A percentile compares a stretch with the other conserved stretches of the same genome.
These are phyloP conservation scores for Hypericum perforatum DNA, from an alignment of 345 rosid genomes.

Conservation along the genomic window DNA sequence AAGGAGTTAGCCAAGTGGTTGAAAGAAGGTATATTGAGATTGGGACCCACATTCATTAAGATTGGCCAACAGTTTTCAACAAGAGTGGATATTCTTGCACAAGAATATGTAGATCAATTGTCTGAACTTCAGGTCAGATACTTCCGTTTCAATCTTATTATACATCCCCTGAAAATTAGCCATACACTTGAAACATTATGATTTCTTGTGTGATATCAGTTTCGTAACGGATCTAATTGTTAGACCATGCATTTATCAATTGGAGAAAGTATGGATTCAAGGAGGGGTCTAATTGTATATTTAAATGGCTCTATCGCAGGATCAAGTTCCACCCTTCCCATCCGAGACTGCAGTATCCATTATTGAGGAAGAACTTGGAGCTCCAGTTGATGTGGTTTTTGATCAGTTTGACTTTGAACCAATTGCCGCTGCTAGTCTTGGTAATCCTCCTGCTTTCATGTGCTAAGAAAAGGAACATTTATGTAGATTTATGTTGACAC, in stretches of 20 bases:
- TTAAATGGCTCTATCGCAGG: constrained; percentile 35
- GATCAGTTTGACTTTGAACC: constrained; percentile 86
- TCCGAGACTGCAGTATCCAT: constrained; percentile 79
- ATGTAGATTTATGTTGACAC: background rate
- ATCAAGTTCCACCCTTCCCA: constrained; percentile 99
- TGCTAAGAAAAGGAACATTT: constrained; percentile 11
- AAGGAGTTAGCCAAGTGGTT: constrained; percentile 88
- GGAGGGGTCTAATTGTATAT: no score
- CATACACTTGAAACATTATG: no score
- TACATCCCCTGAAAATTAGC: no score
- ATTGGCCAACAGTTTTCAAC: constrained; percentile 97
- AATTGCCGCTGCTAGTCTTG: constrained; percentile 98
- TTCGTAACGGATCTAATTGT: no score
- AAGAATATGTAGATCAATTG: constrained; percentile 93
- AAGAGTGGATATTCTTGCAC: constrained; percentile 95
- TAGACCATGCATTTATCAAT: no score
- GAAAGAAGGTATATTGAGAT: constrained; percentile 77
- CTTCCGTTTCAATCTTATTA: constrained; percentile 2
- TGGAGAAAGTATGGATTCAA: no score
- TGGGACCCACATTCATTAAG: constrained; percentile 97
- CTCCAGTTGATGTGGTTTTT: constrained; percentile 46
- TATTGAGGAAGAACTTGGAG: constrained; percentile 93
- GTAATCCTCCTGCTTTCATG: constrained; percentile 28
- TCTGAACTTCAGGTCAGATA: constrained; percentile 84
- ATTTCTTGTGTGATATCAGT: no score